Evolutionary conservation across 768 basidiomycete genomes (phyloP).

Genomic region (Leccinellum albellum): DNA sequence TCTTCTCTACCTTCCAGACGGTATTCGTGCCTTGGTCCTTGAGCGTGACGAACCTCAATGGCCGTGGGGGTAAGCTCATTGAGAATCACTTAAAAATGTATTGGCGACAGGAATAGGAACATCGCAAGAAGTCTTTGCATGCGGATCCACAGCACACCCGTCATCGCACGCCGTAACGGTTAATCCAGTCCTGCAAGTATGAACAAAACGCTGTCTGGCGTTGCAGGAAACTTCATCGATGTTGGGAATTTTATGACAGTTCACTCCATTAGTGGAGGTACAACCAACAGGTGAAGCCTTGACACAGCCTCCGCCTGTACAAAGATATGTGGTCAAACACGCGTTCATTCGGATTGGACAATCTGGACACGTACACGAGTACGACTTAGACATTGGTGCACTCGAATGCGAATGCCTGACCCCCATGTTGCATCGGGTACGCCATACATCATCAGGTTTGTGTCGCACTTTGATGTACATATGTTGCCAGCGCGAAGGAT

Average conservation of each 20-base stretch:
- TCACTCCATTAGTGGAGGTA: constrained; percentile 18
- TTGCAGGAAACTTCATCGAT: constrained; percentile 30
- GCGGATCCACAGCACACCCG: constrained; percentile 8
- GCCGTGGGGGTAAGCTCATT: neutral
- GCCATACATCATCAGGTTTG: constrained; percentile 27
- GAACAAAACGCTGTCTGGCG: constrained; percentile 25
- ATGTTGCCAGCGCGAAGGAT: constrained; percentile 17
- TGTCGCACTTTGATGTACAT: constrained; percentile 21
- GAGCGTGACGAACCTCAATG: neutral
- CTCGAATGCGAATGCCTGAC: no score
- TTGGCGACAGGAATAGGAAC: neutral
- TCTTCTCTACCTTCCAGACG: neutral
- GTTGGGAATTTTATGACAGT: constrained; percentile 32
- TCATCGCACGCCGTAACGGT: constrained; percentile 3
- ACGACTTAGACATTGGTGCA: constrained; percentile 27
- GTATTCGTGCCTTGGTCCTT: neutral
- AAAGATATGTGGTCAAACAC: neutral
- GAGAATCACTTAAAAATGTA: neutral
- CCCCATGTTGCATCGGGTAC: constrained; percentile 11
- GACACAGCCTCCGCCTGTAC: constrained; percentile 35
- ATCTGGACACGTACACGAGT: constrained; percentile 28
- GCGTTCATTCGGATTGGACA: neutral
- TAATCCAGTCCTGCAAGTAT: constrained; percentile 24
- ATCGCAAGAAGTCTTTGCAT: neutral
- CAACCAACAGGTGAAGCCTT: constrained; percentile 19